Evolutionary conservation across 169 alveolate genomes (phyloP).

Genomic region (Blepharisma undulans): DNA sequence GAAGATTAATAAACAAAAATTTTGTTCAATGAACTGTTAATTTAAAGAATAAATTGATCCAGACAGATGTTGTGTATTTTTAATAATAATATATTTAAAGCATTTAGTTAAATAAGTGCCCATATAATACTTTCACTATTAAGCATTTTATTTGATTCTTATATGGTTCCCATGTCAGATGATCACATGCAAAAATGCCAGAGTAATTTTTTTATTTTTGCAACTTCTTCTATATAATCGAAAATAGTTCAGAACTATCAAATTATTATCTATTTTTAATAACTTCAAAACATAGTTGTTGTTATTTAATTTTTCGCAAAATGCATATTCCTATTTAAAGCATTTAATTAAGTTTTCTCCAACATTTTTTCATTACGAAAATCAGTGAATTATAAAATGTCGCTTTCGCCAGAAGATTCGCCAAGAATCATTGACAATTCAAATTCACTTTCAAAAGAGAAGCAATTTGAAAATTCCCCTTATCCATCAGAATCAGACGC

Average conservation of each 20-base stretch:
- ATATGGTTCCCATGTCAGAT: no score
- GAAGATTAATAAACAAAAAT: no score
- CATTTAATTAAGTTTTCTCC: background rate
- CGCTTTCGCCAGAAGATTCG: background rate
- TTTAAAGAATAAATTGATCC: no score
- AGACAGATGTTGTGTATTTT: no score
- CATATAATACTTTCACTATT: no score
- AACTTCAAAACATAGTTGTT: no score
- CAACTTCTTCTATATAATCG: background rate
- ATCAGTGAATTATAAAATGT: background rate
- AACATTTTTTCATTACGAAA: background rate
- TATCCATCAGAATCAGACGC: background rate
- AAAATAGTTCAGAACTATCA: background rate
- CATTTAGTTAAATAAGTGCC: no score
- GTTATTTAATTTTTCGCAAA: no score
- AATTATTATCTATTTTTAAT: background rate
- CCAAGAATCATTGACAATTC: background rate
- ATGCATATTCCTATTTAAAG: no score
- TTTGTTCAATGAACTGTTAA: no score
- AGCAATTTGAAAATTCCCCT: background rate
- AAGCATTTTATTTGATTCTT: no score
- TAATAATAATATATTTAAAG: no score
- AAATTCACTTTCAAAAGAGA: background rate
- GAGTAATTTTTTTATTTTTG: background rate
- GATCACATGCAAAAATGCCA: background rate